Evolutionary conservation across 75 land plant genomes (phyloP).

Genomic region (Pinus taeda): DNA sequence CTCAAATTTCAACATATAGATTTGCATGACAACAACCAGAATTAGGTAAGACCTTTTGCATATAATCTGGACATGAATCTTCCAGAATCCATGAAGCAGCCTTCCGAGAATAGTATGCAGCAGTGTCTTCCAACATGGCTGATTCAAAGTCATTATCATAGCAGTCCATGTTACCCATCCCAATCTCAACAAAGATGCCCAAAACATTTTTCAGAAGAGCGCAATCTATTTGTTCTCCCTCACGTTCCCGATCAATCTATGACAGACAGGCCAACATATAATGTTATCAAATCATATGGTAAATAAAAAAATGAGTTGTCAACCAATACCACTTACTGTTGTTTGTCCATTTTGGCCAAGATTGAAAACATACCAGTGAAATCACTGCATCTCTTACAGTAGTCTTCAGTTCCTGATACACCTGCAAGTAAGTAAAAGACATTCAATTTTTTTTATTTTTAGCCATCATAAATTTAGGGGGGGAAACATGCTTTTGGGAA

Average conservation of each 20-base stretch:
- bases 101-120: constrained; percentile 78
- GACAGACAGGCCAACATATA: neutral
- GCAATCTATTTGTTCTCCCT: constrained; percentile 91
- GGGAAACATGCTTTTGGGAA: no score
- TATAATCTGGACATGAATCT: constrained; percentile 96
- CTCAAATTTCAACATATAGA: neutral
- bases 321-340: neutral
- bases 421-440: constrained; percentile 33
- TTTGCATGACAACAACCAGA: neutral
- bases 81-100: constrained; percentile 88
- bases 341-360: neutral
- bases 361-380: constrained; percentile 48
- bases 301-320: neutral
- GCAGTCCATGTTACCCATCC: constrained; percentile 80
- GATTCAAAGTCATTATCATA: constrained; percentile 88
- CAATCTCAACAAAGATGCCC: constrained; percentile 95
- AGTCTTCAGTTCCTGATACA: constrained; percentile 66
- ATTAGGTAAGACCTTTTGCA: constrained; percentile 60
- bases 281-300: neutral
- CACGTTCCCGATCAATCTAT: constrained; percentile 92
- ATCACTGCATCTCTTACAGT: constrained; percentile 89
- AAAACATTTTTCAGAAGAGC: constrained; percentile 86
- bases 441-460: neutral
- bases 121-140: constrained; percentile 75
- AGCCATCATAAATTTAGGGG: neutral